Evolutionary conservation across 495 filamentous ascomycete genomes (phyloP).

Genomic region (Pseudevernia furfuracea): DNA sequence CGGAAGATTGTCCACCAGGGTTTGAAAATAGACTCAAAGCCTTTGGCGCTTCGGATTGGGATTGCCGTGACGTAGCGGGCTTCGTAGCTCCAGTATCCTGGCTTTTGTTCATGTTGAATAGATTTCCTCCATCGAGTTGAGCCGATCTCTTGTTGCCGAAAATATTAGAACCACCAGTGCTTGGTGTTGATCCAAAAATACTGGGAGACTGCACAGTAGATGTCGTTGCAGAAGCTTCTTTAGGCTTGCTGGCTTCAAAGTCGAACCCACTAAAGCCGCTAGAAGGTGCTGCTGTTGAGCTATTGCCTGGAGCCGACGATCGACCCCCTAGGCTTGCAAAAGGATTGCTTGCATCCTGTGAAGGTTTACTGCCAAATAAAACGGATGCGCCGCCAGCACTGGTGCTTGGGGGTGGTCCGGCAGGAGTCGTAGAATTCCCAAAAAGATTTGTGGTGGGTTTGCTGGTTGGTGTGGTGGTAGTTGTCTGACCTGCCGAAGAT

Average conservation of each 20-base stretch:
- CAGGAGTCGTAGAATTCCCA: conserved; percentile 34
- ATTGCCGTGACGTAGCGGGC: conserved; percentile 4
- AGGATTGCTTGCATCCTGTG: conserved; percentile 8
- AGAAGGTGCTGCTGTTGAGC: conserved; percentile 18
- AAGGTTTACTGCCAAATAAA: conserved; percentile 14
- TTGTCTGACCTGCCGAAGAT: conserved; percentile 16
- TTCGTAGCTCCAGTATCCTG: conserved; percentile 5
- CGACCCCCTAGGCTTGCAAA: conserved; percentile 9
- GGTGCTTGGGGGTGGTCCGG: conserved; percentile 32
- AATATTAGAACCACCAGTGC: conserved; percentile 12
- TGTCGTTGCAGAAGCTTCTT: conserved; percentile 6
- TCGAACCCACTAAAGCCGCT: conserved; percentile 16
- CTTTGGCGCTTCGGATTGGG: conserved; percentile 13
- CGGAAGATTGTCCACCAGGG: conserved; percentile 33
- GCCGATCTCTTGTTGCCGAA: conserved; percentile 24
- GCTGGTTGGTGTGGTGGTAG: conserved; percentile 26
- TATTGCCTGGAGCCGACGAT: background rate
- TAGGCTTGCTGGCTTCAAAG: conserved; percentile 5
- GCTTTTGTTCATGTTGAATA: conserved; percentile 20
- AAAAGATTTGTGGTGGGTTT: conserved; percentile 21
- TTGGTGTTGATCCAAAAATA: conserved; percentile 18
- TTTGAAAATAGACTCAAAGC: conserved; percentile 28
- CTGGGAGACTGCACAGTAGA: conserved; percentile 7
- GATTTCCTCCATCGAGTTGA: conserved; percentile 17
- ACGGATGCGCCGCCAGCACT: conserved; percentile 11